Evolutionary conservation across 2,329 filamentous ascomycete genomes (phyloP), one percentile per base, ranked within the genome.

Genomic region (Mariannaea sp.): DNA sequence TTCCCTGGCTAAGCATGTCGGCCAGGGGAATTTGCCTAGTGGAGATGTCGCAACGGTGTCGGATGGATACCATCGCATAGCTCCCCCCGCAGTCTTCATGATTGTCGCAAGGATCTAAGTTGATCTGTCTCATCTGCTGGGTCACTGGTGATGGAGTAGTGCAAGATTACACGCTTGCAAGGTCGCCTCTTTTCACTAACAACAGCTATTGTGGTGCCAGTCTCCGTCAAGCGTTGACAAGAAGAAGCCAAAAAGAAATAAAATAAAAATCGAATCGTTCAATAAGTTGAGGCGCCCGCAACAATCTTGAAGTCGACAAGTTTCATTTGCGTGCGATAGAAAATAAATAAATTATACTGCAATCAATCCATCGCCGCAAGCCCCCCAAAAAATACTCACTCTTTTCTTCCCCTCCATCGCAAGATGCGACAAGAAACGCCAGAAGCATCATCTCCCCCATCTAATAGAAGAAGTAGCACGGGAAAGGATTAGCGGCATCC

Each of bases 401-500:
- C 51, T 40, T 35, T 7, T 7, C n/a, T 24, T 24, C 51, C 46
- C 40, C 13, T 7, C n/a, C 7, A 7, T 12, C 30, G 30, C 30
- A n/a, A 35, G 44, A 42, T 46, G 24, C 48, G 42, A 5, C 22
- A 24, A 41, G 19, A 36, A 49, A 20, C 33, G 29, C 44, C 38
- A 54, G 51, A 49, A 47, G 55, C 22, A 24, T 24, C 50, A 53
- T 36, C 32, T 35, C 41, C 22, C 22, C 22, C 22, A 24, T 24
- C 22, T 24, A 8, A 47, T 56, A 29, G 44, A 39, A 35, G 24
- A 30, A 2, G 41, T 44, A 46, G 24, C 41, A 36, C 13, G 4
- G 44, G 36, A 44, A 1, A 3, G 26, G 46, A 14, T 42, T 57
- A 57, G 50, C 54, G 49, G 16, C 13, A 56, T 46, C 52, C 43